Evolutionary conservation across 108 stramenopile species (phyloP), one percentile per base, ranked within the genome.

Genomic region (Chaetoceros tenuissimus): DNA sequence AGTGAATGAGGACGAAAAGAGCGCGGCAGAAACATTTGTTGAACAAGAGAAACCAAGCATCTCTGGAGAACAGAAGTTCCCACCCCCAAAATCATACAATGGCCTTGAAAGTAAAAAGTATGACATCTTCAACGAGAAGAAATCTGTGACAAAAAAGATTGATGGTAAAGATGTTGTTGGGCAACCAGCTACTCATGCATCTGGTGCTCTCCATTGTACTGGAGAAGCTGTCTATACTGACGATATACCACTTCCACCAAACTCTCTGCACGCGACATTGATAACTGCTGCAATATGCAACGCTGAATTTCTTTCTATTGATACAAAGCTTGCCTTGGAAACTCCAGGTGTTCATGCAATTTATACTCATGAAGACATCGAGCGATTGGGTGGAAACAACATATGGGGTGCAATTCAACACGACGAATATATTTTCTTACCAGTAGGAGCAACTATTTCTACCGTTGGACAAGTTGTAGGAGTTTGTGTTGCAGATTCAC

Each of bases 211-310:
- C 17, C 96, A 97, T 64, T 92, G 87, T 45, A 91, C 91, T 1
- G 94, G 96, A 23, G 96, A 97, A 63, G 96, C 96, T 20, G 29
- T 68, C 8, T 97, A 97, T 74, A 62, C 69, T 16, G 96, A 95
- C 63, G 96, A 97, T 59, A 89, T 93, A 48, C 89, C 90, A 22
- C 60, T 84, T 24, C 92, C 94, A 10, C 43, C 69, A 16, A 75
- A 85, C 44, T 68, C 85, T 20, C 77, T 97, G 3, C 91, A 93
- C 31, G 94, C 75, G 21, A 69, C 71, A 18, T 81, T 97, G 23
- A 79, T 97, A n/a, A 59, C 85, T 24, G 71, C 92, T 8, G 66
- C 65, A 3, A 60, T 74, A 48, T 80, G 88, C 28, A 83, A 94
- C 46, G 83, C 64, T 23, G 46, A 63, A 7, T 66, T 97, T 34